phyloP scores from a whole-genome alignment of 2,329 filamentous ascomycete species.

The Phialophora macrospora region DNA sequence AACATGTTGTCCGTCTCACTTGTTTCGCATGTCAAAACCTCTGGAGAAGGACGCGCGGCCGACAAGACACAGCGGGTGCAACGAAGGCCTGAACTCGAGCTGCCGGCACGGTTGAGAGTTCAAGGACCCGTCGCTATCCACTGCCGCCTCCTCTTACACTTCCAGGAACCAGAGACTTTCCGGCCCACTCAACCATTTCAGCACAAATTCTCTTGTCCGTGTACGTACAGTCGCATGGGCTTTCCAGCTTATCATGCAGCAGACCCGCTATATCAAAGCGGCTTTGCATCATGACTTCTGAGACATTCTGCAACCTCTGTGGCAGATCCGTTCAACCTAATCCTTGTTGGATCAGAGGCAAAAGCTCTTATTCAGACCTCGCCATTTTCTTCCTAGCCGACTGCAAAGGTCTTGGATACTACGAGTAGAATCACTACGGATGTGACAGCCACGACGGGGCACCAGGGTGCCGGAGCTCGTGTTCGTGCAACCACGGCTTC shows the following conservation, averaged over 20 bases:
- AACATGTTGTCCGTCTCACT: constrained; percentile 13
- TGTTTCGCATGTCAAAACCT: constrained; percentile 17
- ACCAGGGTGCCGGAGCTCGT: neutral
- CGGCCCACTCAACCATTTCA: constrained; percentile 27
- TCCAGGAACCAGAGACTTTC: constrained; percentile 14
- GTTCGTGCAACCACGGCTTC: constrained; percentile 4
- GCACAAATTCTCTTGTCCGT: constrained; percentile 10
- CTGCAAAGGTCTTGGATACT: neutral
- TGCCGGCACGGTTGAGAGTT: neutral
- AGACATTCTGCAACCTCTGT: constrained; percentile 31
- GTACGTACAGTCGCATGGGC: constrained; percentile 5
- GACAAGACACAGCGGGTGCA: neutral
- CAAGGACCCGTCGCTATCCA: neutral
- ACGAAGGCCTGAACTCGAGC: neutral
- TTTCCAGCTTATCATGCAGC: constrained; percentile 29
- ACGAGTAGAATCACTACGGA: neutral
- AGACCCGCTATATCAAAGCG: constrained; percentile 23
- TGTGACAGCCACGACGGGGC: neutral
- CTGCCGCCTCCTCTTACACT: constrained; percentile 6
- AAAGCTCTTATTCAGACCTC: neutral
- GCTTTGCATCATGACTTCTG: constrained; percentile 35
- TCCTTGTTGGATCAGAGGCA: constrained; percentile 14
- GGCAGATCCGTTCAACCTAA: constrained; percentile 30
- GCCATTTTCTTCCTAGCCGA: constrained; percentile 6
- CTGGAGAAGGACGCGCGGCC: constrained; percentile 17